Base-by-base conservation (phyloP, 129 eudicot species). In the Escallonia rubra region DNA sequence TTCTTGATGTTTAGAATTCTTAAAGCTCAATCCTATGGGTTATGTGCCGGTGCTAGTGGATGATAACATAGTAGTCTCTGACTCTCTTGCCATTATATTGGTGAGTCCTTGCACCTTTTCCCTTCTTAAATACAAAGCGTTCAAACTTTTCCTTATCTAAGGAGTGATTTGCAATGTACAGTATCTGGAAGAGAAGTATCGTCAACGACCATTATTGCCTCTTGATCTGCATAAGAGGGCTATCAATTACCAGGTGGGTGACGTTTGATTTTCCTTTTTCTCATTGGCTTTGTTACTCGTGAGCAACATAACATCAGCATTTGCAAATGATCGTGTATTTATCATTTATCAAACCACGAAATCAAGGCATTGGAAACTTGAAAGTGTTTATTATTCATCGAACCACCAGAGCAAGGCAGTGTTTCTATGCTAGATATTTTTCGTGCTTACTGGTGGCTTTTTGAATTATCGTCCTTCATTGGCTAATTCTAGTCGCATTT, bases 121-220 rank as follows among this genome's bases (percentile, higher is more conserved):
- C 15, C 51, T 13, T 10, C 14, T 67, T 10, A 5, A 50, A 50
- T 8, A 5, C 3, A 8, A 50, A 4, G 13, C 10, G 8, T 50
- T 50, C 55, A 50, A 50, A 41, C 23, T 13, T 48, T 60, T 59
- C 48, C 23, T 12, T 69, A 53, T 38, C 10, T 40, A 38, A 69
- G 34, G 52, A 16, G n/a, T 14, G 41, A 6, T 69, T 74, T 41
- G 23, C 45, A 38, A 53, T 71, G 55, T 83, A 71, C 77, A 92
- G 98, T 86, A 88, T 78, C 78, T 92, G 68, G 98, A 92, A 61
- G 98, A 92, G 82, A 92, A 86, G 80, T 88, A 81, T 66, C 98
- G 95, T 46, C 81, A 81, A 67, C 81, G 61, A 72, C 80, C 96
- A 50, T 79, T 92, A 80, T 78, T 92, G 75, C 98, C 98, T 41